Evolutionary conservation across 1,284 basidiomycete species (phyloP).

Genomic region (Ganoderma leucocontextum): DNA sequence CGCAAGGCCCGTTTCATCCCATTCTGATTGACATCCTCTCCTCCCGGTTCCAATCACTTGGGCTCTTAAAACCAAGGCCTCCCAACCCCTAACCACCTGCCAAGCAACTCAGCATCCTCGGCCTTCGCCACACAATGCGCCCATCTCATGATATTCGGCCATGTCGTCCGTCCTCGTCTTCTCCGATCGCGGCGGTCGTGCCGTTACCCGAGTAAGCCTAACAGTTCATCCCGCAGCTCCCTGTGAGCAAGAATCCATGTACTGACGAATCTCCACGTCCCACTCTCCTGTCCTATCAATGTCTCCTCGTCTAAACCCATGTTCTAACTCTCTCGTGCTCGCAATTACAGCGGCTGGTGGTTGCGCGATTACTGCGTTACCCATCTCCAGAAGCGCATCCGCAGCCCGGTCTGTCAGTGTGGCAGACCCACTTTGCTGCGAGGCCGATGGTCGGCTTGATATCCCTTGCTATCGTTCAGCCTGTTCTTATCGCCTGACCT

Average conservation of each 20-base stretch:
- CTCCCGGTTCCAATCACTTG: neutral
- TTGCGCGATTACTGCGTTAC: neutral
- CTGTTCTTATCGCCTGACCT: slow-evolving; percentile 5
- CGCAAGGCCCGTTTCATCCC: neutral
- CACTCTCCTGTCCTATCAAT: neutral
- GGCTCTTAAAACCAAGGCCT: neutral
- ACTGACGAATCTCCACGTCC: neutral
- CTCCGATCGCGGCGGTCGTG: neutral
- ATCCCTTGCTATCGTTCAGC: neutral
- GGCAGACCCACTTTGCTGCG: slow-evolving; percentile 4
- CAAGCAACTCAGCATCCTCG: neutral
- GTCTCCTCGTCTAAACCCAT: neutral
- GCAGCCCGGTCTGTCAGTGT: slow-evolving; percentile 2
- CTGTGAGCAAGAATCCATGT: neutral
- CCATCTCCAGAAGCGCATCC: neutral
- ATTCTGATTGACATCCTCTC: neutral
- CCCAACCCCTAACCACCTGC: neutral
- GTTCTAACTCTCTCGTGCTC: neutral
- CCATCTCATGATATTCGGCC: neutral
- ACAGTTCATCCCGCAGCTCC: neutral
- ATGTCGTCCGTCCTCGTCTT: neutral
- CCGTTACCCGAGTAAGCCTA: neutral
- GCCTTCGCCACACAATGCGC: neutral
- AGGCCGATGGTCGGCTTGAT: slow-evolving; percentile 10
- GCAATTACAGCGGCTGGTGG: neutral